A percentile compares a stretch with the other conserved stretches of the same genome.
Conservation (phyloP, 2,329 filamentous ascomycete genomes). For the Aspergillus fischeri region DNA sequence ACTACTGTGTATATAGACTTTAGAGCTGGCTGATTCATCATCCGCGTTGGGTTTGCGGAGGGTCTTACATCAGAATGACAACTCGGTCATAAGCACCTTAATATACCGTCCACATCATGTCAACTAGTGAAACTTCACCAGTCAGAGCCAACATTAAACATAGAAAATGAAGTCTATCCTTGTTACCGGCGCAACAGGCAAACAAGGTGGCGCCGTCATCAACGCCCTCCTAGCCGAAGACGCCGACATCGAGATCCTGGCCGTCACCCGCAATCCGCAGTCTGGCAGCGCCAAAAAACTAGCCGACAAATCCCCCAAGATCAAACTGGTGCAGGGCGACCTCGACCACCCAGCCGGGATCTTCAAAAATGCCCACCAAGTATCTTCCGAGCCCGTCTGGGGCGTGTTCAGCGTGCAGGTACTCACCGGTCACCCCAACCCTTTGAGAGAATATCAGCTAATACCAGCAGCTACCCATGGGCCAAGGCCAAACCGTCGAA, state of each 20-base stretch:
- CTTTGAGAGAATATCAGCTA: background rate
- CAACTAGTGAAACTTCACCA: too few species aligned
- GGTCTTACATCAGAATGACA: background rate
- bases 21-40: background rate
- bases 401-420: slow-evolving; percentile 62
- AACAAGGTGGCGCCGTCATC: slow-evolving; percentile 11
- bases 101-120: background rate
- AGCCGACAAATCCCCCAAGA: slow-evolving; percentile 40
- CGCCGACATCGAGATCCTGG: slow-evolving; percentile 12
- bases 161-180: slow-evolving; percentile 5
- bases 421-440: background rate
- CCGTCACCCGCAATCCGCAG: slow-evolving; percentile 9
- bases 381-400: slow-evolving; percentile 44
- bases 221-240: slow-evolving; percentile 5
- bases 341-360: slow-evolving; percentile 49
- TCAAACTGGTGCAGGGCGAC: slow-evolving; percentile 57
- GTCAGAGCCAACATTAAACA: too few species aligned
- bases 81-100: background rate
- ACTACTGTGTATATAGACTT: too few species aligned
- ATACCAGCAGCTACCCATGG: background rate
- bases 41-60: background rate
- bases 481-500: slow-evolving; percentile 2
- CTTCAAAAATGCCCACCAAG: slow-evolving; percentile 44
- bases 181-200: slow-evolving; percentile 11
- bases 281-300: slow-evolving; percentile 47